Percentiles rank a stretch among this genome's conserved stretches.
Evolutionary conservation across 169 alveolate species (phyloP).

Genomic region (Eimeria maxima): DNA sequence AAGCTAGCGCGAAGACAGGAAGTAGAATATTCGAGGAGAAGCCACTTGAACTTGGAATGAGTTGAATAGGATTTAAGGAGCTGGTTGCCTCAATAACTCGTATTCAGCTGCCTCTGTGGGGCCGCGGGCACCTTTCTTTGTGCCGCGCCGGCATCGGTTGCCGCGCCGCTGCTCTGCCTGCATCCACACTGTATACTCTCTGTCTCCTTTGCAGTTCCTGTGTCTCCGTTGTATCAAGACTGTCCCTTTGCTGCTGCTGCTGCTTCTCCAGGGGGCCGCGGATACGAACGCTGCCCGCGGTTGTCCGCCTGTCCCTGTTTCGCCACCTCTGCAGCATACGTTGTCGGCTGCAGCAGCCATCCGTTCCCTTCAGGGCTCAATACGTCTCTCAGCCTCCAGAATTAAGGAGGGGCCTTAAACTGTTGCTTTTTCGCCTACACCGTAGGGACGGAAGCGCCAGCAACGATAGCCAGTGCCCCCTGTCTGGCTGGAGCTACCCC

Average conservation of each 20-base stretch:
- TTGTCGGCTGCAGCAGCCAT: neutral
- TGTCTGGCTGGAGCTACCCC: neutral
- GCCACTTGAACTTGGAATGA: neutral
- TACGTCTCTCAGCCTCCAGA: neutral
- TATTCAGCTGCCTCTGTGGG: constrained; percentile 51
- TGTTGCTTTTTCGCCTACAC: neutral
- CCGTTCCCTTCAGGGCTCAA: neutral
- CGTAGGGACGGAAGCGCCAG: neutral
- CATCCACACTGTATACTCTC: neutral
- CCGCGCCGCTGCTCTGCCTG: constrained; percentile 50
- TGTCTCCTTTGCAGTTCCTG: neutral
- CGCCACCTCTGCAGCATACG: constrained; percentile 24
- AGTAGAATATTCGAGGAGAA: constrained; percentile 18
- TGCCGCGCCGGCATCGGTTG: constrained; percentile 49
- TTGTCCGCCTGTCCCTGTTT: neutral
- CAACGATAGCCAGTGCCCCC: constrained; percentile 5
- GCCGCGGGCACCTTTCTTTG: constrained; percentile 52
- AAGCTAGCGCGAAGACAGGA: constrained; percentile 51
- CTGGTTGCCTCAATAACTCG: constrained; percentile 41
- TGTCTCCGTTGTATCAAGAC: constrained; percentile 23
- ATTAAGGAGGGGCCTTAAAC: neutral
- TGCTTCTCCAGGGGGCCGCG: constrained; percentile 26
- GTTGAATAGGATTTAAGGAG: constrained; percentile 39
- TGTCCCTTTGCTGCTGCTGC: neutral
- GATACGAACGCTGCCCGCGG: neutral